Evolutionary conservation across 2,329 filamentous ascomycete species (phyloP).

Genomic region (Fragosphaeria purpurea): DNA sequence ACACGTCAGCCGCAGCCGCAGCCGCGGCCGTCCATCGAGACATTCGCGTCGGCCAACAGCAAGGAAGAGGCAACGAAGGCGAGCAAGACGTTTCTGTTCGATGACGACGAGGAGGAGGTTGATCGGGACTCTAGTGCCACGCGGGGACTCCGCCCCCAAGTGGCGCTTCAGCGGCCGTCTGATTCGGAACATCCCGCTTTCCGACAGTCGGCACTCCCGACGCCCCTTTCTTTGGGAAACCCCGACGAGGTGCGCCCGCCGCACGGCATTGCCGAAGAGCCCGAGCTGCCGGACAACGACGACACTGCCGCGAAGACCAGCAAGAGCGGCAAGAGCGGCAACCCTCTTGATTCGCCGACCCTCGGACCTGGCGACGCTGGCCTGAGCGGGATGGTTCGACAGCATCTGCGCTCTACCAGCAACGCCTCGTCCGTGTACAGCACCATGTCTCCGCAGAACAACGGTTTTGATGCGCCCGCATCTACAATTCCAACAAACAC

Average conservation of each 20-base stretch:
- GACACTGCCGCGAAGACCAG: background rate
- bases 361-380: conserved; percentile 55
- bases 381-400: conserved; percentile 70
- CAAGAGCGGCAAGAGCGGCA: background rate
- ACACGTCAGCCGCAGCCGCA: conserved; percentile 20
- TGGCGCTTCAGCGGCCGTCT: conserved; percentile 36
- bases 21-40: conserved; percentile 5
- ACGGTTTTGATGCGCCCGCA: background rate
- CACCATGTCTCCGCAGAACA: conserved; percentile 2
- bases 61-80: conserved; percentile 21
- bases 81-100: conserved; percentile 29
- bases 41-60: conserved; percentile 22
- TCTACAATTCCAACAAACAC: background rate
- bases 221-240: conserved; percentile 28
- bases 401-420: conserved; percentile 76
- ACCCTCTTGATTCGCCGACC: conserved; percentile 62
- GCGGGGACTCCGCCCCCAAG: conserved; percentile 21
- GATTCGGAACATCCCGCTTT: conserved; percentile 47
- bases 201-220: conserved; percentile 33
- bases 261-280: conserved; percentile 15
- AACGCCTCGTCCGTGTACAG: conserved; percentile 71
- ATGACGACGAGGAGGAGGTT: conserved; percentile 30
- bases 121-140: background rate
- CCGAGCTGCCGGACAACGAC: conserved; percentile 4
- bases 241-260: background rate